Conservation (phyloP, 2,329 filamentous ascomycete species). For the Penicillium freii region DNA sequence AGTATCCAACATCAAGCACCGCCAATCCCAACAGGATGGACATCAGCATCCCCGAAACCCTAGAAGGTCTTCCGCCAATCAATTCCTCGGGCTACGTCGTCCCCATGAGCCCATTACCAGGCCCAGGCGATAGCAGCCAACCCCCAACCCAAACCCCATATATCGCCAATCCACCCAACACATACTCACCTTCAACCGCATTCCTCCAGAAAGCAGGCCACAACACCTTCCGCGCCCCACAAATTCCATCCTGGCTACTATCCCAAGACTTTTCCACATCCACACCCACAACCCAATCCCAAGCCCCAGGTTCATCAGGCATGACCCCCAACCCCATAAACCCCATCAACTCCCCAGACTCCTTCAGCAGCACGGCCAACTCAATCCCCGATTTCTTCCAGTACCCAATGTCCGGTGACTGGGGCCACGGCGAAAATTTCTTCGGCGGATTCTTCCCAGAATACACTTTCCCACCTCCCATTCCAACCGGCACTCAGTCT, state of each 20-base stretch:
- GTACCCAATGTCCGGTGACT: conserved; percentile 86
- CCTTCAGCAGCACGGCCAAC: conserved; percentile 22
- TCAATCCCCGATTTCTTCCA: conserved; percentile 69
- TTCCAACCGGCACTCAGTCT: neutral
- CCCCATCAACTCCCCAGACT: conserved; percentile 25
- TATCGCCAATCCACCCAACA: neutral
- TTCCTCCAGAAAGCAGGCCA: conserved; percentile 5
- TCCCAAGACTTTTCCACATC: conserved; percentile 7
- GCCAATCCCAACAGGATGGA: conserved; percentile 7
- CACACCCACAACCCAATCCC: neutral
- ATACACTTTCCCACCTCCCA: neutral
- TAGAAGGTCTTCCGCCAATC: conserved; percentile 32
- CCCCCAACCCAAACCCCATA: neutral
- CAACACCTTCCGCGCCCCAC: neutral
- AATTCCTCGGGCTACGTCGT: conserved; percentile 37
- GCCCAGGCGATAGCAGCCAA: conserved; percentile 5
- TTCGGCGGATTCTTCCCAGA: conserved; percentile 27
- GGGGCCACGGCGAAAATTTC: conserved; percentile 53
- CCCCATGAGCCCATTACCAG: conserved; percentile 21
- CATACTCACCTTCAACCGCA: neutral
- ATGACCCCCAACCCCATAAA: conserved; percentile 9
- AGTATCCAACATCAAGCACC: conserved; percentile 9
- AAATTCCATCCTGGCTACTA: conserved; percentile 14
- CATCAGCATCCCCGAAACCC: conserved; percentile 24
- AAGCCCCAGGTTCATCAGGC: neutral